These are phyloP conservation scores for Botrytis fragariae DNA, from an alignment of 2,329 filamentous ascomycete genomes.

Conservation along the genomic window DNA sequence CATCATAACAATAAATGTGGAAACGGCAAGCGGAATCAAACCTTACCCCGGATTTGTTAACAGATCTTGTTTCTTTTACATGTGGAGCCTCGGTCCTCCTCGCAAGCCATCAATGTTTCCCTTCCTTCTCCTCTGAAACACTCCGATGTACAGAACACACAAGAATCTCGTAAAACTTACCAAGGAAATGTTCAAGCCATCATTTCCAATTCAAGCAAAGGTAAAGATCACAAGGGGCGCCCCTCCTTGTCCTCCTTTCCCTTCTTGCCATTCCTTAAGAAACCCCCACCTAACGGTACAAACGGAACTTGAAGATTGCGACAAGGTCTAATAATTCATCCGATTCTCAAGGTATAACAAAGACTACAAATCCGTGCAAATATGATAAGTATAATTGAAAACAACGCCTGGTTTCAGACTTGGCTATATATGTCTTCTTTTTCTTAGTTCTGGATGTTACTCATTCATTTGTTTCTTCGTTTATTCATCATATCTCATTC, in stretches of 20 bases:
- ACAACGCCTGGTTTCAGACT: neutral
- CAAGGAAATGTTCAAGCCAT: neutral
- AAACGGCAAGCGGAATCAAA: neutral
- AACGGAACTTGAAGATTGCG: conserved; percentile 23
- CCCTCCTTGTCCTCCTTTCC: neutral
- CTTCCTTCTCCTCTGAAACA: neutral
- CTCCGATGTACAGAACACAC: neutral
- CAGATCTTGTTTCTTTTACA: neutral
- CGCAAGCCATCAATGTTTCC: neutral
- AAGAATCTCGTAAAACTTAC: too few species aligned
- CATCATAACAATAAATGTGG: neutral
- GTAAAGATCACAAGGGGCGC: neutral
- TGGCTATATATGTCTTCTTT: neutral
- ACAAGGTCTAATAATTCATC: conserved; percentile 23
- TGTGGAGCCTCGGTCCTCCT: neutral
- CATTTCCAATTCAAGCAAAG: neutral
- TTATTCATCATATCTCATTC: neutral
- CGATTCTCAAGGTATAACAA: neutral
- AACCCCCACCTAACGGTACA: neutral
- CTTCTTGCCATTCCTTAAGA: neutral
- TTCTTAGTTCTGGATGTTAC: neutral
- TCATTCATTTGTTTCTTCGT: neutral
- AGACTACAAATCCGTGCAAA: neutral
- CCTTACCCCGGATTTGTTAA: neutral
- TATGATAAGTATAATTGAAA: neutral